phyloP scores from a whole-genome alignment of 345 rosid species.

The Corchorus olitorius region DNA sequence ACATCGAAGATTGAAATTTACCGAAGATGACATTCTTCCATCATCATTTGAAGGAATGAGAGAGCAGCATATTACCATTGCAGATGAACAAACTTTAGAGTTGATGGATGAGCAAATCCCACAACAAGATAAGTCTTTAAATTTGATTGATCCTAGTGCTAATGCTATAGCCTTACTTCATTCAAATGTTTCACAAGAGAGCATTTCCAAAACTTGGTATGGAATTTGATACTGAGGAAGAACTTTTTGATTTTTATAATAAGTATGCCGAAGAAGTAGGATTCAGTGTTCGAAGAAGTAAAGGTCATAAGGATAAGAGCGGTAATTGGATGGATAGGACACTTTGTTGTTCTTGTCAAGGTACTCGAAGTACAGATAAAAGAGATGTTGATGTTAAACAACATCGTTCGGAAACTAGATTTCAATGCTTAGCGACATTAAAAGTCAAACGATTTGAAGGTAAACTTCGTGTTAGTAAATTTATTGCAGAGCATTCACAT shows the following conservation, averaged over 20 bases:
- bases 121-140: too few species aligned
- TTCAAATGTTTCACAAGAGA: neutral
- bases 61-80: too few species aligned
- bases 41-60: too few species aligned
- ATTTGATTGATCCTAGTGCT: neutral
- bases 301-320: neutral
- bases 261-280: neutral
- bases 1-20: too few species aligned
- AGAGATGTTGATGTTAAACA: too few species aligned
- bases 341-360: constrained; percentile 11
- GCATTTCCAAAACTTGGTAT: neutral
- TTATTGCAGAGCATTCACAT: neutral
- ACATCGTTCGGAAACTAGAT: too few species aligned
- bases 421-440: neutral
- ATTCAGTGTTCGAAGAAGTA: neutral
- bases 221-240: neutral
- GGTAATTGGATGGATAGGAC: neutral
- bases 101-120: too few species aligned
- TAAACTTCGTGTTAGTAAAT: neutral
- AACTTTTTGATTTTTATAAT: neutral
- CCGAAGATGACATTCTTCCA: too few species aligned
- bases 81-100: too few species aligned
- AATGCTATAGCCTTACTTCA: neutral
- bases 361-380: neutral
- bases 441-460: neutral